Evolutionary conservation across 2,329 filamentous ascomycete genomes (phyloP).

Genomic region (Neonectria ditissima): DNA sequence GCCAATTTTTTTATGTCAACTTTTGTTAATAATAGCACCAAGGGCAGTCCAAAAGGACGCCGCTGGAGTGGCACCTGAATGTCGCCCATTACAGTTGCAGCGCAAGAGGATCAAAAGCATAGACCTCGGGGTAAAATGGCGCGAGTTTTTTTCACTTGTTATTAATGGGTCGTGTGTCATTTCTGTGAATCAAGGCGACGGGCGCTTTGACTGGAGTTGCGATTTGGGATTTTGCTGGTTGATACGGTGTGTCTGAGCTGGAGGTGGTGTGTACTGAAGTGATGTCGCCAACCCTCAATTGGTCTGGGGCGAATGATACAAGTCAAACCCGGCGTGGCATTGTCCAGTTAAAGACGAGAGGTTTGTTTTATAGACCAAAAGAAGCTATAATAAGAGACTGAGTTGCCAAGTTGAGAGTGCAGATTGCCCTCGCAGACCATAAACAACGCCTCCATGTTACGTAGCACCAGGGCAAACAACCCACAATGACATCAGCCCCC

Average conservation of each 20-base stretch:
- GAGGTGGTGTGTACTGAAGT: too few species aligned
- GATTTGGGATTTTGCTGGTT: too few species aligned
- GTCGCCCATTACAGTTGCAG: not conserved
- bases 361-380: not conserved
- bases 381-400: not conserved
- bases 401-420: not conserved
- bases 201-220: not conserved
- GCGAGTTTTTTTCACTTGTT: not conserved
- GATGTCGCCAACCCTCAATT: too few species aligned
- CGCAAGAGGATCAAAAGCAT: not conserved
- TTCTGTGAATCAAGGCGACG: not conserved
- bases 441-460: not conserved
- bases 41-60: not conserved
- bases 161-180: not conserved
- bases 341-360: not conserved
- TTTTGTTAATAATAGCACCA: not conserved
- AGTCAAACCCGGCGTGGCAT: too few species aligned
- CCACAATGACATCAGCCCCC: slow-evolving; percentile 29
- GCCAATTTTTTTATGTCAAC: not conserved
- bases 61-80: not conserved
- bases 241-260: too few species aligned
- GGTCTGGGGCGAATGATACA: too few species aligned
- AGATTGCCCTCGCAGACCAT: not conserved
- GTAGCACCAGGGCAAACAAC: slow-evolving; percentile 11
- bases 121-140: not conserved